phyloP scores from a whole-genome alignment of 371 early-diverging fungal genomes.

The Mortierella sp. region DNA sequence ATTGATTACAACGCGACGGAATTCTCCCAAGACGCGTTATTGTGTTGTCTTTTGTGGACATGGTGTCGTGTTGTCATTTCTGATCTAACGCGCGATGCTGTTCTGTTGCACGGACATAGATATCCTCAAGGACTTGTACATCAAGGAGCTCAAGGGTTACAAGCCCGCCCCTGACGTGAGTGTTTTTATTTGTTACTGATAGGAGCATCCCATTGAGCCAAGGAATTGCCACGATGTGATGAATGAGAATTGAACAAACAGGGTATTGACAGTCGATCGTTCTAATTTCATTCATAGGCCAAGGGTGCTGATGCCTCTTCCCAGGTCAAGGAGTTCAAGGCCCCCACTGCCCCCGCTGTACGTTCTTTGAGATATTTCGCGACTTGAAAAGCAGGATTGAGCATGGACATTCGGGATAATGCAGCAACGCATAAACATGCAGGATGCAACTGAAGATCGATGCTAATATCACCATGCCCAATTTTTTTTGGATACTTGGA shows the following conservation, averaged over 20 bases:
- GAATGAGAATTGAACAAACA: background rate
- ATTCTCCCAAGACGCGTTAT: background rate
- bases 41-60: background rate
- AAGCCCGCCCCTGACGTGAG: slow-evolving; percentile 54
- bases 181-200: background rate
- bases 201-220: background rate
- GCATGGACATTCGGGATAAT: background rate
- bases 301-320: slow-evolving; percentile 48
- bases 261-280: background rate
- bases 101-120: slow-evolving; percentile 25
- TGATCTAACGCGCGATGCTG: background rate
- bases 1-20: background rate
- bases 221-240: background rate
- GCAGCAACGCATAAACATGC: background rate
- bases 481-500: background rate
- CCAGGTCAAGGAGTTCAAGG: slow-evolving; percentile 59
- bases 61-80: background rate
- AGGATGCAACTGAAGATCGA: background rate
- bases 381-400: background rate
- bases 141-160: slow-evolving; percentile 56
- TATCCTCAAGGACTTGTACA: slow-evolving; percentile 56
- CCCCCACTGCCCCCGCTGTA: slow-evolving; percentile 50
- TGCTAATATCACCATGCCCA: background rate
- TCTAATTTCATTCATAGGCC: slow-evolving; percentile 20
- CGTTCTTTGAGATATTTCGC: background rate